Evolutionary conservation across 805 yeast species (phyloP).

Genomic region (Metahyphopichia silvanorum): DNA sequence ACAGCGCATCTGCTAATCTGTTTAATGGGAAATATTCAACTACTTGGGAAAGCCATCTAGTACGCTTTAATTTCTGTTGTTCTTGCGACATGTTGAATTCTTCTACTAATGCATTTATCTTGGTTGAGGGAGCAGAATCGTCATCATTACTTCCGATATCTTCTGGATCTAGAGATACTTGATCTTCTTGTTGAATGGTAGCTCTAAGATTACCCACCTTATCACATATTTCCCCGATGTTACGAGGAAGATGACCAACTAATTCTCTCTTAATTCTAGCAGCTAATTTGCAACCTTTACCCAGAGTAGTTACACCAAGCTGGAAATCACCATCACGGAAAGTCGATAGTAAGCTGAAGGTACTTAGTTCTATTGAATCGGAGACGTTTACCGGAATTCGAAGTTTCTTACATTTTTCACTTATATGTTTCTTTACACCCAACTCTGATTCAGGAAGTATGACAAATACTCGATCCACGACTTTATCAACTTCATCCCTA

Average conservation of each 20-base stretch:
- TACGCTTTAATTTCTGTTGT: conserved; percentile 53
- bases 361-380: conserved; percentile 67
- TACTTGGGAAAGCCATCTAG: conserved; percentile 84
- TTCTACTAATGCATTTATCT: conserved; percentile 58
- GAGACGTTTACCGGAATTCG: conserved; percentile 83
- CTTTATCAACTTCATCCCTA: conserved; percentile 52
- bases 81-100: conserved; percentile 56
- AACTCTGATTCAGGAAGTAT: conserved; percentile 32
- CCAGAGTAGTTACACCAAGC: conserved; percentile 79
- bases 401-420: conserved; percentile 47
- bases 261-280: conserved; percentile 75
- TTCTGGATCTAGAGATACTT: conserved; percentile 20
- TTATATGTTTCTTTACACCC: conserved; percentile 39
- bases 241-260: conserved; percentile 58
- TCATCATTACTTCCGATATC: conserved; percentile 60
- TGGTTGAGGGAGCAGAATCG: conserved; percentile 59
- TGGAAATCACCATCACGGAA: conserved; percentile 71
- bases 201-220: conserved; percentile 67
- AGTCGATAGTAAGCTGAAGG: conserved; percentile 75
- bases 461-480: conserved; percentile 79
- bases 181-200: conserved; percentile 53
- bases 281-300: conserved; percentile 87
- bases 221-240: conserved; percentile 65
- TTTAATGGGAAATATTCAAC: conserved; percentile 86
- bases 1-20: conserved; percentile 55